Base-by-base conservation (phyloP, 2,329 filamentous ascomycete genomes). In the Diaporthe sp. region DNA sequence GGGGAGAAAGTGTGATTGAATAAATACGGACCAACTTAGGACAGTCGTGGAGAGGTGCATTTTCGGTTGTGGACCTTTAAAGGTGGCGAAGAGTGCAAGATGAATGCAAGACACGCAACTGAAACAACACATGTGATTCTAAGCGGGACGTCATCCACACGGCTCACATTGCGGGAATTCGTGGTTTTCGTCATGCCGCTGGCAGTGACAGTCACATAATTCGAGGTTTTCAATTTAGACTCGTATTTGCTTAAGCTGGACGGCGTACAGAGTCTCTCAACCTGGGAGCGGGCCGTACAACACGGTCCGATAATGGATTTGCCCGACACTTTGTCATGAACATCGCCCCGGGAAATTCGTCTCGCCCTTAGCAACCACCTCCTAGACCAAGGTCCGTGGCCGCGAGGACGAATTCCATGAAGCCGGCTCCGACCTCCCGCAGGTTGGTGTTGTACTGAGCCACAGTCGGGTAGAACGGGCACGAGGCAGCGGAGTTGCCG, bases 381-480 rank as follows among this genome's bases (percentile, higher is more conserved):
- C 49, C 65, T 13, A 69, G 65, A 12, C 65, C 65, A 42, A 55
- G 49, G 17, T 69, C 65, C 34, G 65, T 55, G 34, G 65, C 65
- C 25, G 65, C 65, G n/a, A 69, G 65, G 65, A 69, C 1, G 49
- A 69, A 73, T 79, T 90, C 87, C 82, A 89, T 89, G 78, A 89
- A 84, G 0, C 85, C 88, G 6, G 85, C 84, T 3, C 81, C 83
- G 17, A 85, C 86, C 80, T 89, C 86, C 53, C 83, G 81, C 77
- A 89, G 81, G 77, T 84, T 88, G 70, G 79, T 76, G 75, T 86
- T 84, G 77, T 88, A 88, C 79, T 85, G 82, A 49, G 81, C 78
- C 2, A 80, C 78, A 2, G 84, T 85, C 0, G 87, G 87, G 76
- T 89, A 89, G 76, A 89, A 89, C 0, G 84, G 83, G 67, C 84